Base-by-base conservation (phyloP, 352 stramenopile genomes). In the Phytophthora uliginosa region DNA sequence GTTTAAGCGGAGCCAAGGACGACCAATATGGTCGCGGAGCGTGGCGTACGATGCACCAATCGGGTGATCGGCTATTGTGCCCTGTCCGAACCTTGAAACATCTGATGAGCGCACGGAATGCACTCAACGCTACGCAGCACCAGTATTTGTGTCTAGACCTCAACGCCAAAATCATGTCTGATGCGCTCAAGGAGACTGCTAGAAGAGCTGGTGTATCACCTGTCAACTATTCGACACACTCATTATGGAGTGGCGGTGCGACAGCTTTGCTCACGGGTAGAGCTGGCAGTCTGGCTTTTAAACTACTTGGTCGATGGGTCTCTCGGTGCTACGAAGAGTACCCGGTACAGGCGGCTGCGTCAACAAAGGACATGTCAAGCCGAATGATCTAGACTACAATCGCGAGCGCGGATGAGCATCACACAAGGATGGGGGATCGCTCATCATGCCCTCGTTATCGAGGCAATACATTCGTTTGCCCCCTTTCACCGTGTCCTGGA, bases 1-100 rank as follows among this genome's bases (percentile, higher is more conserved):
- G 33, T 13, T 20, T 61, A 7, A 15, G 18, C 38, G 55, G 55
- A 17, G n/a, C 55, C 7, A 61, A 61, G 13, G 52, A 61, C 24
- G 34, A 61, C 28, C 33, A 36, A 10, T 61, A 51, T n/a, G 55
- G 36, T 6, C 33, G 55, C 2, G 33, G 33, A 7, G 36, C 9
- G n/a, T 61, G 55, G 55, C 17, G 55, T 4, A 61, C 55, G 10
- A 61, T 61, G 33, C 55, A 51, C 38, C 34, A 20, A 6, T 61
- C 55, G 4, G 55, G 34, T 8, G 34, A 42, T 42, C 34, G 34
- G 12, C 34, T 42, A 2, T 42, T 42, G 34, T 42, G 34, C 2
- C 34, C 34, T 42, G 34, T 42, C 12, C 34, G 34, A 15, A 4
- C 34, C 7, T 6, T 42, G 2, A 42, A 42, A 15, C 34, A 42